phyloP scores from a whole-genome alignment of 352 stramenopile species.

The Vaucheria bursata region DNA sequence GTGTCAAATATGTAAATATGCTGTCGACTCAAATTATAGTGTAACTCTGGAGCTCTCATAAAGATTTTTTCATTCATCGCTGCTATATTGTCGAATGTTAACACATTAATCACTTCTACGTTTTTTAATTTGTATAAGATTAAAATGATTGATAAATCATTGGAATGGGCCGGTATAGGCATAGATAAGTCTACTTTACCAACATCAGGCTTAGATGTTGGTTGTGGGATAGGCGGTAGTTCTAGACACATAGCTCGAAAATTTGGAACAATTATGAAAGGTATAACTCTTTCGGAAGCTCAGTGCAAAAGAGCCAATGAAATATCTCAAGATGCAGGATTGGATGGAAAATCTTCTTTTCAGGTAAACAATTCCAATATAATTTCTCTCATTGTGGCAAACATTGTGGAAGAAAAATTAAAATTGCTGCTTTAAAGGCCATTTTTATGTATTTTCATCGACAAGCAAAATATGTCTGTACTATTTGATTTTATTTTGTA shows the following conservation, averaged over 20 bases:
- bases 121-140: too few species aligned
- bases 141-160: constrained; percentile 67
- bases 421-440: too few species aligned
- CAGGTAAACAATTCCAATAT: constrained; percentile 49
- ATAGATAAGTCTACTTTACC: not conserved
- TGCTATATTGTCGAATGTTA: too few species aligned
- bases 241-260: constrained; percentile 62
- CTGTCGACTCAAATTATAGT: too few species aligned
- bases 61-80: too few species aligned
- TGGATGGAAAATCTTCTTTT: constrained; percentile 57
- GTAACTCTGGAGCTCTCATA: too few species aligned
- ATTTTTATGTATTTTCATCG: too few species aligned
- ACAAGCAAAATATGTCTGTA: too few species aligned
- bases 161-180: constrained; percentile 57
- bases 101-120: too few species aligned
- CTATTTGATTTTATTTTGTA: too few species aligned
- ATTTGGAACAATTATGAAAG: constrained; percentile 56
- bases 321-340: constrained; percentile 57
- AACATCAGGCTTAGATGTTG: constrained; percentile 42
- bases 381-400: not conserved
- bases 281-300: constrained; percentile 67
- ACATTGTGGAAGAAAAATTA: not conserved
- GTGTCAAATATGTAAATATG: too few species aligned
- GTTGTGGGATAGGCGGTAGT: constrained; percentile 67
- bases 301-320: constrained; percentile 50